Evolutionary conservation across 2,329 filamentous ascomycete genomes (phyloP), one percentile per base, ranked within the genome.

Genomic region (Phaeosphaeriaceae sp.): DNA sequence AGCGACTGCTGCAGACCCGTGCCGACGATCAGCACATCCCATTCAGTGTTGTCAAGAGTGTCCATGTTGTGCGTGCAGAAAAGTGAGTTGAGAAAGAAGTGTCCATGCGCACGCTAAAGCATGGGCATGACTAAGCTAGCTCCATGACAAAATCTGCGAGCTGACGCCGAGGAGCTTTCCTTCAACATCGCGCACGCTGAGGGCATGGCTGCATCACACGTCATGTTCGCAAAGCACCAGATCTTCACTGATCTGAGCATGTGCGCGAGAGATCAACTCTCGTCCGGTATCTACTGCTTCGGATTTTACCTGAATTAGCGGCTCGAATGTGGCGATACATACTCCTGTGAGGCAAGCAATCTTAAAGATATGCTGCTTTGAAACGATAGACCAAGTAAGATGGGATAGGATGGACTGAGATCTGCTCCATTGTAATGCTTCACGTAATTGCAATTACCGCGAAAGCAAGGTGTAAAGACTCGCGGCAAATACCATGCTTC

Each of bases 11-110:
- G 79, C 54, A 85, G 68, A 51, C 83, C 83, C 17, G 83, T 85
- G 64, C 83, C 83, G 44, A 80, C 74, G 56, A 85, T 84, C 55
- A 85, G 71, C 57, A 85, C 79, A 67, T 85, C 83, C 82, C 82
- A 85, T 52, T 76, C 70, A 45, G 81, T 80, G 49, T 78, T 77
- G 62, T 84, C 76, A 63, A 85, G 81, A 55, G 81, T 78, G 55
- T 84, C 82, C 79, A 84, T 82, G 60, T 62, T 74, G 61, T 54
- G 52, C 57, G 50, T 59, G 61, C 50, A 62, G 61, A 62, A 64
- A 65, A 61, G 56, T 54, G 58, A 63, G 53, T 51, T 36, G 57
- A 58, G 61, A 61, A 68, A 61, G 66, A 68, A 58, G 60, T 65
- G 53, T 56, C 22, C 17, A 67, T 36, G 63, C 60, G 61, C 53